Conservation (phyloP, 1,139 yeast species). For the Yamadazyma membranifaciens region DNA sequence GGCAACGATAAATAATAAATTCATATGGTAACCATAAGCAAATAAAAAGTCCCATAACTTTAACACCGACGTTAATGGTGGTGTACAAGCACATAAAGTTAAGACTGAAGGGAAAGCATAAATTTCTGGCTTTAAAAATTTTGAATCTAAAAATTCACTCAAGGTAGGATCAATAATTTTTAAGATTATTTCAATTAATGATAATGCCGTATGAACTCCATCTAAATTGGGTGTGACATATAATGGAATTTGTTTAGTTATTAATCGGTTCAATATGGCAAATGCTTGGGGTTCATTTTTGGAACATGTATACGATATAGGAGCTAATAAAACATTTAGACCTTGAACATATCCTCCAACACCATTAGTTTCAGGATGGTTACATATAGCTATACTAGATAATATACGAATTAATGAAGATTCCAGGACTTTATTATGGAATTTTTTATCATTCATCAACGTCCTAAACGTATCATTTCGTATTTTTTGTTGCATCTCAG, state of each 20-base stretch:
- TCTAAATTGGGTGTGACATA: slow-evolving; percentile 75
- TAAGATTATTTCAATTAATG: slow-evolving; percentile 67
- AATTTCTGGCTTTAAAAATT: slow-evolving; percentile 73
- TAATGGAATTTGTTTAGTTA: slow-evolving; percentile 67
- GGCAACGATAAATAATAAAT: slow-evolving; percentile 80
- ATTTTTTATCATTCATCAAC: slow-evolving; percentile 68
- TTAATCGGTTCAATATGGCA: slow-evolving; percentile 59
- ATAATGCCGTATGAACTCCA: slow-evolving; percentile 81
- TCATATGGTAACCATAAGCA: slow-evolving; percentile 90
- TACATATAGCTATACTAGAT: slow-evolving; percentile 67
- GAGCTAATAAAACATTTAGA: slow-evolving; percentile 84
- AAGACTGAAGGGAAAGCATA: slow-evolving; percentile 88
- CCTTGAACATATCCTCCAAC: slow-evolving; percentile 76
- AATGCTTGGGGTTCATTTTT: slow-evolving; percentile 88
- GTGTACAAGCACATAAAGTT: slow-evolving; percentile 88
- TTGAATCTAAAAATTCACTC: slow-evolving; percentile 57
- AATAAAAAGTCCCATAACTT: slow-evolving; percentile 87
- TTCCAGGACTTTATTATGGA: slow-evolving; percentile 68
- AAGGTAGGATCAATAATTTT: slow-evolving; percentile 73
- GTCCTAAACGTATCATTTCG: slow-evolving; percentile 88
- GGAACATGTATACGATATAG: slow-evolving; percentile 67
- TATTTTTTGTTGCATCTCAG: slow-evolving; percentile 62
- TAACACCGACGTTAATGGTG: slow-evolving; percentile 73
- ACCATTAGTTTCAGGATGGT: slow-evolving; percentile 26
- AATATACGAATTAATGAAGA: slow-evolving; percentile 65